These are phyloP conservation scores for Liriodendron chinense DNA, from an alignment of 164 flowering plant genomes.

Conservation along the genomic window DNA sequence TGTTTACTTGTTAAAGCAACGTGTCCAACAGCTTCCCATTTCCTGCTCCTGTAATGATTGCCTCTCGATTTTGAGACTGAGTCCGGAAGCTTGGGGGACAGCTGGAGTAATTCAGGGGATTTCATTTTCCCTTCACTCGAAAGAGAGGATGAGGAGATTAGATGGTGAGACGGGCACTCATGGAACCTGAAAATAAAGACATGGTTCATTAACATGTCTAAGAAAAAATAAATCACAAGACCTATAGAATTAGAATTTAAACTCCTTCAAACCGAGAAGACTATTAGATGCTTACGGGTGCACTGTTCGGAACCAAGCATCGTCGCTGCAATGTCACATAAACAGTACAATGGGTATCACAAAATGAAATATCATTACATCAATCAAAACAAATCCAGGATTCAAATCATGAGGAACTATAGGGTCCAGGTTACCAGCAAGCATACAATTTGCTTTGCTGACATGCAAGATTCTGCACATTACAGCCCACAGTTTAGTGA, in stretches of 20 bases:
- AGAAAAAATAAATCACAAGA: background rate
- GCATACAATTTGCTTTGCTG: background rate
- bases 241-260: background rate
- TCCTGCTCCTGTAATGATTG: conserved; percentile 42
- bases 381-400: background rate
- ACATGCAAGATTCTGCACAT: background rate
- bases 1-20: conserved; percentile 20
- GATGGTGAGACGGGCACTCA: conserved; percentile 40
- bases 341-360: background rate
- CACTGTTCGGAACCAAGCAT: conserved; percentile 51
- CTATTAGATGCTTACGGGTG: conserved; percentile 50
- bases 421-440: background rate
- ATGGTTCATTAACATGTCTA: background rate
- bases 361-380: background rate
- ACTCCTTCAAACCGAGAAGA: background rate
- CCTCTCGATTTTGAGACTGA: conserved; percentile 80
- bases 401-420: background rate
- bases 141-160: conserved; percentile 38
- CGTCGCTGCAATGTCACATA: conserved; percentile 49
- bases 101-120: conserved; percentile 20
- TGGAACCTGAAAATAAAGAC: conserved; percentile 52
- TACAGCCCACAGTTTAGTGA: background rate
- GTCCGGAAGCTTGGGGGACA: conserved; percentile 56
- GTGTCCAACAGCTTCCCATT: conserved; percentile 24
- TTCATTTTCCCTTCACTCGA: conserved; percentile 20